Conservation (phyloP, 169 alveolate species). For the Plasmodium gaboni region DNA sequence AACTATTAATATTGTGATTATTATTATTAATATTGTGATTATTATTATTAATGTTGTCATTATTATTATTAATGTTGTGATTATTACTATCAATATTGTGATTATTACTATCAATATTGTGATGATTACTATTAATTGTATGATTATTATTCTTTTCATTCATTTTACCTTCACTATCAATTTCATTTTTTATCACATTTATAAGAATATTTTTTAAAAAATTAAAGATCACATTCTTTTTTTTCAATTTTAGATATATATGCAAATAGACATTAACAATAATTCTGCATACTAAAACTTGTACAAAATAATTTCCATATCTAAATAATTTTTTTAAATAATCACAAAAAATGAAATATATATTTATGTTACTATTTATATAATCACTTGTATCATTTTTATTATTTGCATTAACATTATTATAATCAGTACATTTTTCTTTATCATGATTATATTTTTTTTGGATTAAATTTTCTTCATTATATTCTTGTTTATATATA, state of each 20-base stretch:
- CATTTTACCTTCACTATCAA: too few relatives aligned
- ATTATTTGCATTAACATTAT: not conserved
- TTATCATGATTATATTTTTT: slow-evolving; percentile 2
- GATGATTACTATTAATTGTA: too few relatives aligned
- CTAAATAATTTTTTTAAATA: slow-evolving; percentile 53
- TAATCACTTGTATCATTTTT: not conserved
- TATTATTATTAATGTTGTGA: too few relatives aligned
- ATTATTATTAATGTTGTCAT: too few relatives aligned
- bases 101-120: too few relatives aligned
- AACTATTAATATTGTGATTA: not conserved
- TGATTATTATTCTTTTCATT: too few relatives aligned
- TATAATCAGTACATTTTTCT: not conserved
- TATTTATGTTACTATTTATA: slow-evolving; percentile 29
- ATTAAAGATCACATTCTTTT: slow-evolving; percentile 43
- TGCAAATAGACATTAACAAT: slow-evolving; percentile 66
- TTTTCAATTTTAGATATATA: slow-evolving; percentile 71
- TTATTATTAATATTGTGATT: too few relatives aligned
- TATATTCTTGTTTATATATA: not conserved
- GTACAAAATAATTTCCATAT: slow-evolving; percentile 67
- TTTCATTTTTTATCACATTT: slow-evolving; percentile 23
- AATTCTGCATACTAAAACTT: slow-evolving; percentile 60
- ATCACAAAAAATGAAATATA: slow-evolving; percentile 41
- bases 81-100: too few relatives aligned
- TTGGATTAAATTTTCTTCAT: not conserved
- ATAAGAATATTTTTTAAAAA: slow-evolving; percentile 50